Percentiles rank a stretch among this genome's conserved stretches.
phyloP scores from a whole-genome alignment of 306 rosid genomes.

The Castanospermum australe region DNA sequence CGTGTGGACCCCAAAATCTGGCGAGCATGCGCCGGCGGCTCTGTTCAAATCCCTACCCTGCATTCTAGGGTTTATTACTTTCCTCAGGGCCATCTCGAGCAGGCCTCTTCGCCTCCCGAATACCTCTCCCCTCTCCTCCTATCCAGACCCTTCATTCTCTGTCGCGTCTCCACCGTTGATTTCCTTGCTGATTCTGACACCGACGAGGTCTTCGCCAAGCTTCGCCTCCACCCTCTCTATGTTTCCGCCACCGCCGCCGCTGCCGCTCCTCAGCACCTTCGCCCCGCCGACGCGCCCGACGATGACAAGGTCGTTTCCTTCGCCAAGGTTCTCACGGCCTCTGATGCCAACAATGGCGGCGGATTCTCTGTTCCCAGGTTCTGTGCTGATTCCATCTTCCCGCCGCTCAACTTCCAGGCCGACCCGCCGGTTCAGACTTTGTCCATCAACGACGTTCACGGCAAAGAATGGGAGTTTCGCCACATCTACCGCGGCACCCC shows the following conservation, averaged over 20 bases:
- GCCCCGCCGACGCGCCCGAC: neutral
- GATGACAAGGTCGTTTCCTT: conserved; percentile 39
- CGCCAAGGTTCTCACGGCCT: conserved; percentile 66
- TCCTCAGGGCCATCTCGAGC: conserved; percentile 76
- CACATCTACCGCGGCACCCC: conserved; percentile 82
- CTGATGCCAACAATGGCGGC: conserved; percentile 88
- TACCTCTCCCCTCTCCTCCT: conserved; percentile 32
- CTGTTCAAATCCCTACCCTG: conserved; percentile 47
- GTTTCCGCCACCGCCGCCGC: neutral
- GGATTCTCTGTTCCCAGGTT: conserved; percentile 79
- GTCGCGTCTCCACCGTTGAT: conserved; percentile 32
- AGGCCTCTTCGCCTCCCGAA: conserved; percentile 38
- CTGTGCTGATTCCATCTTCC: conserved; percentile 74
- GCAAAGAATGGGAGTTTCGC: conserved; percentile 61
- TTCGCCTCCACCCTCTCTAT: conserved; percentile 55
- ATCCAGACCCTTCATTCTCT: conserved; percentile 40
- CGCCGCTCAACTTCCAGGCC: conserved; percentile 47
- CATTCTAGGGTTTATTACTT: conserved; percentile 83
- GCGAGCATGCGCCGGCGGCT: conserved; percentile 63
- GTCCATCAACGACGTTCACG: conserved; percentile 58
- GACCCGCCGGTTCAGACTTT: conserved; percentile 73
- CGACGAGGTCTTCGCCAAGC: conserved; percentile 67
- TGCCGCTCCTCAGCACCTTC: neutral
- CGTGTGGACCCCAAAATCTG: conserved; percentile 47
- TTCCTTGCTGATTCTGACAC: conserved; percentile 54